Evolutionary conservation across 306 rosid genomes (phyloP).

Genomic region (Rubus parviflorus): DNA sequence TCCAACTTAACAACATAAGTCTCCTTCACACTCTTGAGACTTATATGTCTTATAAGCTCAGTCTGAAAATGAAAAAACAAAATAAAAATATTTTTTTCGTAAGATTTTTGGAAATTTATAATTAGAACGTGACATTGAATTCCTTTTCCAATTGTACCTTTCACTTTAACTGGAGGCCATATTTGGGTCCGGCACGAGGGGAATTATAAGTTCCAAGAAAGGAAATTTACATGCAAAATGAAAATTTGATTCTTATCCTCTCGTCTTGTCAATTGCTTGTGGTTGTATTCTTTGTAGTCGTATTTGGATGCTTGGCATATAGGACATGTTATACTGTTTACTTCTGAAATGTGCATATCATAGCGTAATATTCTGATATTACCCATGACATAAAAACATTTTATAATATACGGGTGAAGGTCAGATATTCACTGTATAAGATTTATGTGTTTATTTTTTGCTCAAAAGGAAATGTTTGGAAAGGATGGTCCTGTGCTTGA

Average conservation of each 20-base stretch:
- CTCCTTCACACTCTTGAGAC: not conserved
- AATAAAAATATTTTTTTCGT: not conserved
- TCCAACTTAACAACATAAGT: not conserved
- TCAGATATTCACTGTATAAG: not conserved
- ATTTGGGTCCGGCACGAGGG: not conserved
- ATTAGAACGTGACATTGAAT: not conserved
- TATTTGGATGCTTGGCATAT: not conserved
- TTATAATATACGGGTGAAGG: not conserved
- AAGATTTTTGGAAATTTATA: not conserved
- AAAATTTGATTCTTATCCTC: not conserved
- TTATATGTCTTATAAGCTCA: not conserved
- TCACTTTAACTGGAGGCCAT: not conserved
- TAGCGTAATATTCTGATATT: not conserved
- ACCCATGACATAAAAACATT: not conserved
- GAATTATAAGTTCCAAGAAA: not conserved
- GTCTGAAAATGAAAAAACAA: not conserved
- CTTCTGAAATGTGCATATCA: not conserved
- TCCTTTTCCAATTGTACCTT: conserved; percentile 1
- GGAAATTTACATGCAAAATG: not conserved
- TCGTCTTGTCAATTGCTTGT: not conserved
- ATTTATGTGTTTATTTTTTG: not conserved
- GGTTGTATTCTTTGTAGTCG: not conserved
- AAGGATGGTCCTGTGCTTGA: conserved; percentile 67
- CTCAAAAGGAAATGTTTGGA: conserved; percentile 83
- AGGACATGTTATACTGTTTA: not conserved